These are phyloP conservation scores for Mycosarcoma mackinlayi DNA, from an alignment of 1,284 basidiomycete species.

Conservation along the genomic window DNA sequence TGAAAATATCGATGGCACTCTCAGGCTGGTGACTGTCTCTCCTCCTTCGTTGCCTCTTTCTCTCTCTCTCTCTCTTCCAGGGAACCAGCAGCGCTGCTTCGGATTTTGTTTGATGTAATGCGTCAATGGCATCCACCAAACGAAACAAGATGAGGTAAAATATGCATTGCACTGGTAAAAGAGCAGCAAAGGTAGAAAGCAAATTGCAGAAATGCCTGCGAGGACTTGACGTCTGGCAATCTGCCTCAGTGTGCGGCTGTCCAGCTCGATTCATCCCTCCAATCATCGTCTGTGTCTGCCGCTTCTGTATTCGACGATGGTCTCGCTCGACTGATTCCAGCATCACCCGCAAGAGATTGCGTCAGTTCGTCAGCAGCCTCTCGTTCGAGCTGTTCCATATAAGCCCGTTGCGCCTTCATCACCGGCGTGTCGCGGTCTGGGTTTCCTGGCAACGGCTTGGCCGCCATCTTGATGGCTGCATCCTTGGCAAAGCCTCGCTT, in stretches of 20 bases:
- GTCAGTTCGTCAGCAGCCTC: slow-evolving; percentile 34
- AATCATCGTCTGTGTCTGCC: slow-evolving; percentile 6
- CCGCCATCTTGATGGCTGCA: slow-evolving; percentile 46
- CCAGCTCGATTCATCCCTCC: slow-evolving; percentile 28
- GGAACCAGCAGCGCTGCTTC: no score
- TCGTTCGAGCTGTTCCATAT: slow-evolving; percentile 33
- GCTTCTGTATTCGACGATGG: not conserved
- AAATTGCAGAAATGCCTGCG: no score
- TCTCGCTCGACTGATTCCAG: not conserved
- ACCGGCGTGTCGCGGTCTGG: slow-evolving; percentile 40
- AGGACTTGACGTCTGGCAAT: no score
- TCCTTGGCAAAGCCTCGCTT: slow-evolving; percentile 46
- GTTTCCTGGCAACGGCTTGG: slow-evolving; percentile 42
- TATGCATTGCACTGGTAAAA: no score
- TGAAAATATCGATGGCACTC: no score
- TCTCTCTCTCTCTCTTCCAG: no score
- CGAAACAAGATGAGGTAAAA: no score
- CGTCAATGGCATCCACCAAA: no score
- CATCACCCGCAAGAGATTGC: not conserved
- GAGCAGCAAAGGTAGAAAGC: not conserved
- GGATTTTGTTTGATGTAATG: no score
- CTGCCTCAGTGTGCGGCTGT: slow-evolving; percentile 4
- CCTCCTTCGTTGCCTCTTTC: no score
- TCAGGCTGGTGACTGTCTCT: no score
- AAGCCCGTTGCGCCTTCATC: slow-evolving; percentile 44